Percentiles rank a stretch among this genome's conserved stretches.
Conservation (phyloP, 192 early-diverging fungal genomes). For the Phlyctochytrium planicorne region DNA sequence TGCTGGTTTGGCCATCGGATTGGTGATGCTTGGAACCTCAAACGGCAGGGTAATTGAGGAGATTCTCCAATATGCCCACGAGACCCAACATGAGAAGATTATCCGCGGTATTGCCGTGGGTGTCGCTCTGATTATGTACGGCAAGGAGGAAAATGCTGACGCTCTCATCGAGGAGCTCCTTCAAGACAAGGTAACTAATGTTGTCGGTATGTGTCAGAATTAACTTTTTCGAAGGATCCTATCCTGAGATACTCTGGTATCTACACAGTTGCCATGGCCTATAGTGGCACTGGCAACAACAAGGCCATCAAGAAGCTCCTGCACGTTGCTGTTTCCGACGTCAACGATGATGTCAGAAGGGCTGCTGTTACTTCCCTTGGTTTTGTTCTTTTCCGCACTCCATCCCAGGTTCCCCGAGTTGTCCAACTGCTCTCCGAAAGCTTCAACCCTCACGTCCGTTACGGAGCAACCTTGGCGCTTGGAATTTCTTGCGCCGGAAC, state of each 20-base stretch:
- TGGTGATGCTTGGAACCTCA: constrained; percentile 95
- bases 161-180: constrained; percentile 79
- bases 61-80: constrained; percentile 97
- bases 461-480: constrained; percentile 92
- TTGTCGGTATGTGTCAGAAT: not conserved
- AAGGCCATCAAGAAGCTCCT: constrained; percentile 90
- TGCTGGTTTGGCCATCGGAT: constrained; percentile 92
- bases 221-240: constrained; percentile 62
- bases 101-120: constrained; percentile 95
- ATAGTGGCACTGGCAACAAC: constrained; percentile 97
- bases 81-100: constrained; percentile 99
- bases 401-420: constrained; percentile 95
- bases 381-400: constrained; percentile 89
- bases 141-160: constrained; percentile 93
- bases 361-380: constrained; percentile 96
- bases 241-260: constrained; percentile 96
- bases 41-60: constrained; percentile 79
- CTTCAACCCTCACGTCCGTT: constrained; percentile 98
- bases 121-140: constrained; percentile 96
- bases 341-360: constrained; percentile 99
- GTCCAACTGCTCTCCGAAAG: constrained; percentile 97
- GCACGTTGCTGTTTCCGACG: constrained; percentile 97
- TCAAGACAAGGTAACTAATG: constrained; percentile 69
- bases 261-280: constrained; percentile 96
- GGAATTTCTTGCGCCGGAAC: constrained; percentile 98